Base-by-base conservation (phyloP, 805 yeast species). In the Starmera caribaea region DNA sequence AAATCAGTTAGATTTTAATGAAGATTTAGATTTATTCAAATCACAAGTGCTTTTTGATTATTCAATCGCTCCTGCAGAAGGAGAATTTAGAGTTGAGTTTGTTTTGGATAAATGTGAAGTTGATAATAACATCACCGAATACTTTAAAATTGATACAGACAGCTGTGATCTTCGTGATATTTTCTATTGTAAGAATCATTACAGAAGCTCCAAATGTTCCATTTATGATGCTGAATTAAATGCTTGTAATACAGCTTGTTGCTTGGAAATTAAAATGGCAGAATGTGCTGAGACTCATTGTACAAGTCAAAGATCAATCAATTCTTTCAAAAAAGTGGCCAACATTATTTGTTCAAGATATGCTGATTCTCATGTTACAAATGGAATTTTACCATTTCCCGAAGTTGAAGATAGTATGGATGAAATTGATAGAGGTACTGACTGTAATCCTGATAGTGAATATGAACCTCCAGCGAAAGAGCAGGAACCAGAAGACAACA, bases 131-230 rank as follows among this genome's bases (percentile, higher is more conserved):
- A 54, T 47, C 11, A 38, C 47, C 14, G 31, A 30, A 5, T 38
- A 46, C 16, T 50, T 48, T 36, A 44, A 41, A 14, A 45, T 47
- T 26, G 38, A 40, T 28, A 41, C 49, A 21, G 52, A 49, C 31
- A 50, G 52, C 28, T 53, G 57, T 44, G 57, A 53, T 38, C 39
- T 51, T 4, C 40, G 45, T n/a, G 52, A 44, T 3, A 36, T 53
- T 21, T 53, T 40, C 30, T 37, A 45, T 12, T 53, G 57, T 39
- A 53, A 50, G 29, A 51, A 50, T 31, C 45, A 43, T 7, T 49
- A 40, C 31, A 50, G 45, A 38, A 39, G 36, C 4, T 37, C 14
- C 3, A 42, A 44, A 14, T 53, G 56, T 16, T 17, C 39, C 30
- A 35, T 38, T 1, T 41, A 31, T 30, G 35, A 47, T 14, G 5